Conservation (phyloP, 768 basidiomycete species). For the Gymnopilus dilepis region DNA sequence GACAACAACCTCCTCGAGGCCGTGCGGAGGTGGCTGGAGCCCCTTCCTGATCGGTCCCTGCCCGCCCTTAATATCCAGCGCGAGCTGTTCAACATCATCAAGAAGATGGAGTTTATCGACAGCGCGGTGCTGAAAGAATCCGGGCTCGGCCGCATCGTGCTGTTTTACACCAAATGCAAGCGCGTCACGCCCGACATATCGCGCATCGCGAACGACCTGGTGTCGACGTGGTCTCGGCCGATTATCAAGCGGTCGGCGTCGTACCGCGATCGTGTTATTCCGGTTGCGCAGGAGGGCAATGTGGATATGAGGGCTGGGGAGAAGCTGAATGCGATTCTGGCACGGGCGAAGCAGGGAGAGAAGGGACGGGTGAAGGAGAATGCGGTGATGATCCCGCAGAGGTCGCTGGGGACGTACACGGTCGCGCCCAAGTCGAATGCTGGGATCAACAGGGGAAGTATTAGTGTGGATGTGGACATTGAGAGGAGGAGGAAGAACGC, state of each 20-base stretch:
- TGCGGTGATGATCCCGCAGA: conserved; percentile 82
- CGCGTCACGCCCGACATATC: conserved; percentile 82
- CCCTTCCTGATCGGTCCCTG: conserved; percentile 88
- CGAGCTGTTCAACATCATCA: conserved; percentile 83
- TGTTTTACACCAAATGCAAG: conserved; percentile 97
- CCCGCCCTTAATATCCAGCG: conserved; percentile 96
- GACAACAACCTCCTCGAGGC: conserved; percentile 95
- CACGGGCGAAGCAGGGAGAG: conserved; percentile 68
- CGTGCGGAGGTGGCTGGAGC: conserved; percentile 91
- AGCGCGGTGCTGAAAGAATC: conserved; percentile 89
- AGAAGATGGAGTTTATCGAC: conserved; percentile 93
- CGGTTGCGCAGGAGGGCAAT: conserved; percentile 50
- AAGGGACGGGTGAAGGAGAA: conserved; percentile 75
- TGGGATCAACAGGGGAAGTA: conserved; percentile 52
- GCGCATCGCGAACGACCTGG: conserved; percentile 84
- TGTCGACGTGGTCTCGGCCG: conserved; percentile 86
- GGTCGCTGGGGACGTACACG: conserved; percentile 77
- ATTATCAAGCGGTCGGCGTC: conserved; percentile 90
- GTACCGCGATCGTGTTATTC: conserved; percentile 76
- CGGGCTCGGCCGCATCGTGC: conserved; percentile 83
- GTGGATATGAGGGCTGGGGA: conserved; percentile 49
- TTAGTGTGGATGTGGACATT: conserved; percentile 74
- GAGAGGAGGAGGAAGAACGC: conserved; percentile 76
- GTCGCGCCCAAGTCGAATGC: conserved; percentile 71
- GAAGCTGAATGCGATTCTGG: conserved; percentile 71